Evolutionary conservation across 2,329 filamentous ascomycete species (phyloP), one percentile per base, ranked within the genome.

Genomic region (Lasiodiplodia gonubiensis): DNA sequence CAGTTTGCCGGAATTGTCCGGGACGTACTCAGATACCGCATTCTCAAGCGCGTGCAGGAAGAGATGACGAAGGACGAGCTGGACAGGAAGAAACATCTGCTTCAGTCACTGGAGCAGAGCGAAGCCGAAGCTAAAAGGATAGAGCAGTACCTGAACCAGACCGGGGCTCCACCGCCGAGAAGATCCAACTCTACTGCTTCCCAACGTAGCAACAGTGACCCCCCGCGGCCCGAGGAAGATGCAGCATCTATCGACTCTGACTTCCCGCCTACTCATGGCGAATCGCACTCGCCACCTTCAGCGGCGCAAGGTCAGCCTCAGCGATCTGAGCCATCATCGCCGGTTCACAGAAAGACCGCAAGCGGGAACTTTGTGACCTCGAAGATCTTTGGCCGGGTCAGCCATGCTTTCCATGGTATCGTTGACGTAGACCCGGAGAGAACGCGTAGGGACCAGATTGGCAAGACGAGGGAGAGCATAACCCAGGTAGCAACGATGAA

Each of bases 31-130:
- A 88, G 92, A 71, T 99, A 97, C 77, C 86, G 95, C 18, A 90
- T 98, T 2, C 82, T 97, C 70, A 99, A 99, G 82, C 88, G 95
- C 55, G 92, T 99, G 64, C 95, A 99, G 76, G 93, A 98, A 78
- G 95, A 99, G 76, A 94, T 98, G 89, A 98, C 95, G 1, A 90
- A 90, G 53, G 95, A 99, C 68, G 94, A 99, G 74, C 84, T 99
- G 12, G 87, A 90, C 66, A 97, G 94, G 84, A 98, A 98, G 82
- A 89, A 87, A 73, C 83, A 86, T 2, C 85, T 95, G 14, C 85
- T 99, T 16, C 92, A 97, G 53, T 91, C 94, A 57, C 83, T 99
- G n/a, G 95, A 99, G 81, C 88, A 89, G 68, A 98, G 94, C 75
- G 95, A 99, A 79, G 86, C 91, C 6, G 95, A 99, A 81, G 94